These are phyloP conservation scores for Vaucheria bursata DNA, from an alignment of 352 stramenopile species.

Conservation along the genomic window DNA sequence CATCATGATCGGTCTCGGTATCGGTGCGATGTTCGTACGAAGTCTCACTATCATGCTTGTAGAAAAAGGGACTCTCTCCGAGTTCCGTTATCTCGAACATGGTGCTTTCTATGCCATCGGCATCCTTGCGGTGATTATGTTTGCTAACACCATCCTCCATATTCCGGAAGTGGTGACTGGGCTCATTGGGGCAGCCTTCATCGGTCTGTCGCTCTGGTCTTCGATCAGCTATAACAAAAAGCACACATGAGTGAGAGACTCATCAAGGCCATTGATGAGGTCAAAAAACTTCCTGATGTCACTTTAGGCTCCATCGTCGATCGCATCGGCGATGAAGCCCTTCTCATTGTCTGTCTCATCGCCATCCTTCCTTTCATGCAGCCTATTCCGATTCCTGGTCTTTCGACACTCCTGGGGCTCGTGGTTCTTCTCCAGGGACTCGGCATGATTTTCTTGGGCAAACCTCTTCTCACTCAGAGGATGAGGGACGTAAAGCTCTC, in stretches of 20 bases:
- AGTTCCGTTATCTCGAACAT: not conserved
- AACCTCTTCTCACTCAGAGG: not conserved
- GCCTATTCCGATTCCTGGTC: not conserved
- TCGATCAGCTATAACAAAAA: not conserved
- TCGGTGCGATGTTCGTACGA: not conserved
- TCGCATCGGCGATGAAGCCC: no score
- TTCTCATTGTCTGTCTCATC: no score
- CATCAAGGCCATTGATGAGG: no score
- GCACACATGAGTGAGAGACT: no score
- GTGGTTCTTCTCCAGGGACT: not conserved
- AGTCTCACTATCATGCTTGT: not conserved
- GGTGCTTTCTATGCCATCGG: not conserved
- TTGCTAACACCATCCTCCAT: not conserved
- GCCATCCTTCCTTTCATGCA: conserved; percentile 1
- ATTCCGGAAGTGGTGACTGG: not conserved
- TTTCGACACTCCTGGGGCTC: not conserved
- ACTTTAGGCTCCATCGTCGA: no score
- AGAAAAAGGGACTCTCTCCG: not conserved
- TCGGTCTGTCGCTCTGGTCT: not conserved
- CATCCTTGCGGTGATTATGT: not conserved
- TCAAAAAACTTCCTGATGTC: no score
- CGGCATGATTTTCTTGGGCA: not conserved
- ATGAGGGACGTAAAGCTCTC: not conserved
- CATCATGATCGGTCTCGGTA: not conserved
- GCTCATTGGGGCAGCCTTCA: not conserved